Evolutionary conservation across 805 yeast species (phyloP), one percentile per base, ranked within the genome.

Genomic region (Myxozyma geophila): DNA sequence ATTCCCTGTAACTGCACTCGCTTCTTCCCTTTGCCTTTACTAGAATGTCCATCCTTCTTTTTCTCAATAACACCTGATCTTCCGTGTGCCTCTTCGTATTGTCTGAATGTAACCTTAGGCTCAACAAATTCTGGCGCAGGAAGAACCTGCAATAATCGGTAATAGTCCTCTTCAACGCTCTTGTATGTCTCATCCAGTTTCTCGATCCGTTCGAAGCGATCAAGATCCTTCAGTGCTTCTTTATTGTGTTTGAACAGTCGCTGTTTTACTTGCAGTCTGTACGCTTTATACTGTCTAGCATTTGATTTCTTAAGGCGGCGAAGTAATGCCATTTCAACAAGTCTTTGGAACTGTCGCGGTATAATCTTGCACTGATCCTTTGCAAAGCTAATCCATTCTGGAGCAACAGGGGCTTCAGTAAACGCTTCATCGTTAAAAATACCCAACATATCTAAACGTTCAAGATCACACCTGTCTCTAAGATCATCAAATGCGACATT

Each of bases 401-500:
- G 70, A 39, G 58, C 67, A 49, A 67, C 61, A 8, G 70, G 67
- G 9, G 67, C 62, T 12, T 46, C 54, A 62, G 62, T 39, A 69
- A 57, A 46, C 77, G 60, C 75, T 37, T 73, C 70, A 23, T 63
- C 67, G 15, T 57, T 47, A 39, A 59, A 55, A 1, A 63, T 40
- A 8, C 64, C 64, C n/a, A 60, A 50, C 51, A 74, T 70, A 43
- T 75, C 74, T 39, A 87, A 74, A 69, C 87, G 77, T 62, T 77
- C 75, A 68, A 91, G 78, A 72, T 95, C 98, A 67, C 86, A 82
- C 39, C 93, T 79, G 73, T 95, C 98, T 63, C 99, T 82, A 69
- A 95, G 78, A 72, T 90, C 96, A 73, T 95, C 99, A 76, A 95
- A 93, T 41, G 85, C 85, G 73, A 92, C 97, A 72, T 88, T 89